Conservation (phyloP, 164 flowering plant genomes). For the Umbellularia californica region DNA sequence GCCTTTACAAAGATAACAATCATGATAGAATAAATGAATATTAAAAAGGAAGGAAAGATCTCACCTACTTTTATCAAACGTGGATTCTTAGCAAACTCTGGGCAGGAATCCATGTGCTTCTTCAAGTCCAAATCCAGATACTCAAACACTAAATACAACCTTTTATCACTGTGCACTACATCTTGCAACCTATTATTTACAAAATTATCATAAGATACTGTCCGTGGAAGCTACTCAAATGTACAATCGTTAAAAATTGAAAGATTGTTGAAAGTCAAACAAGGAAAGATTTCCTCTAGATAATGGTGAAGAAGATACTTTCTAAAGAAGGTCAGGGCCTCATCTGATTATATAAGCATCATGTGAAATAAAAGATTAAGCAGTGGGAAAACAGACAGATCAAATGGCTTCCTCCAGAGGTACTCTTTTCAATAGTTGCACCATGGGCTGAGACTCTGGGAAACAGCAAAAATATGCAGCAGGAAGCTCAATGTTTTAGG, state of each 20-base stretch:
- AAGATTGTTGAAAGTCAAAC: neutral
- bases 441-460: neutral
- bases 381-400: neutral
- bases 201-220: neutral
- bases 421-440: neutral
- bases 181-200: conserved; percentile 66
- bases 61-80: conserved; percentile 69
- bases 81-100: conserved; percentile 76
- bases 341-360: neutral
- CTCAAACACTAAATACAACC: conserved; percentile 88
- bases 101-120: conserved; percentile 95
- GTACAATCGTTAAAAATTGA: neutral
- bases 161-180: conserved; percentile 94
- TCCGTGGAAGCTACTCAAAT: neutral
- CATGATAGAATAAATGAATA: neutral
- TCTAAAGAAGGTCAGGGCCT: neutral
- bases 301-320: neutral
- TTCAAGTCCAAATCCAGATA: conserved; percentile 93
- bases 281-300: neutral
- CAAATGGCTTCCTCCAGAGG: neutral
- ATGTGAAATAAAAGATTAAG: neutral
- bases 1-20: neutral
- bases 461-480: neutral
- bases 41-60: conserved; percentile 19
- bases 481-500: neutral